These are phyloP conservation scores for Rosa multiflora DNA, from an alignment of 306 rosid species.

Conservation along the genomic window DNA sequence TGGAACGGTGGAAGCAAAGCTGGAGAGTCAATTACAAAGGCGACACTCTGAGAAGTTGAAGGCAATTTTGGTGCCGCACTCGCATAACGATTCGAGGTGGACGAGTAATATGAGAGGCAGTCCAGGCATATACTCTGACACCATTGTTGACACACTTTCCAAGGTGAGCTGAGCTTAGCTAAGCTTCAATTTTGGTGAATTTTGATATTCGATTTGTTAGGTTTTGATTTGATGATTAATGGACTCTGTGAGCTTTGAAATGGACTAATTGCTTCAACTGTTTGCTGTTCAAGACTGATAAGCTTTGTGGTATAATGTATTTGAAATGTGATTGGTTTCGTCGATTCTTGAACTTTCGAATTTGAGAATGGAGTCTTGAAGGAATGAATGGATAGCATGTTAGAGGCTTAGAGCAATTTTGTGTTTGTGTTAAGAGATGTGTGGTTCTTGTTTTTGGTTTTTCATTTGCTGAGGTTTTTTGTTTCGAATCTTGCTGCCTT, in stretches of 20 bases:
- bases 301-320: background rate
- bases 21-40: slow-evolving; percentile 82
- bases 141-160: slow-evolving; percentile 76
- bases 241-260: background rate
- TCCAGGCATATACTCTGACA: slow-evolving; percentile 78
- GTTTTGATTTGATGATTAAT: background rate
- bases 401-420: background rate
- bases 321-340: background rate
- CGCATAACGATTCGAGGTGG: slow-evolving; percentile 99
- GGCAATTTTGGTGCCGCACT: slow-evolving; percentile 92
- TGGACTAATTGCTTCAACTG: background rate
- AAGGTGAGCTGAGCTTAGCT: slow-evolving; percentile 43
- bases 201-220: background rate
- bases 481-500: background rate
- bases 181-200: background rate
- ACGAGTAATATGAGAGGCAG: slow-evolving; percentile 82
- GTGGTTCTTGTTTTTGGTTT: too few relatives aligned
- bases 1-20: slow-evolving; percentile 97
- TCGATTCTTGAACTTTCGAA: background rate
- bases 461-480: too few relatives aligned
- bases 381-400: background rate
- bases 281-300: background rate
- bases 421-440: too few relatives aligned
- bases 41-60: slow-evolving; percentile 76
- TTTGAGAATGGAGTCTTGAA: background rate